Percentiles rank a stretch among this genome's conserved stretches.
phyloP scores from a whole-genome alignment of 1,284 basidiomycete genomes.

The Microbotryum saponariae region DNA sequence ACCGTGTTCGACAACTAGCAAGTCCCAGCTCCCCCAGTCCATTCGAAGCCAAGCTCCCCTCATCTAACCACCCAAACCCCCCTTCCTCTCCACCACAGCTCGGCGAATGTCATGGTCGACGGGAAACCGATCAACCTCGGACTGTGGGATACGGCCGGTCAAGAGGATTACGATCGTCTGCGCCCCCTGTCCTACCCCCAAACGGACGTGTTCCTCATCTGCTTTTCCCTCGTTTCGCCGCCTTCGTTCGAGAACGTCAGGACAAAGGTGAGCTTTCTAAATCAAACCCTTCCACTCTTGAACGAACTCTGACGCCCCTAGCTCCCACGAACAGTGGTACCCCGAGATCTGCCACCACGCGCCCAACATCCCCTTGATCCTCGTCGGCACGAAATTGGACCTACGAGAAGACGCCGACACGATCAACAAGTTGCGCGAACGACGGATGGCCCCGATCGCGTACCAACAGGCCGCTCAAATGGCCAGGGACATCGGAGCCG shows the following conservation, averaged over 20 bases:
- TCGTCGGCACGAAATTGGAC: slow-evolving; percentile 97
- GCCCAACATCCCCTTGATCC: slow-evolving; percentile 79
- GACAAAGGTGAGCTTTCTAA: slow-evolving; percentile 62
- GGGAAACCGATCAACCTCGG: slow-evolving; percentile 97
- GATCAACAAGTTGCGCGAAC: slow-evolving; percentile 84
- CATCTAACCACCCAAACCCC: neutral
- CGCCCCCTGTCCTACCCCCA: slow-evolving; percentile 97
- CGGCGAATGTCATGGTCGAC: slow-evolving; percentile 83
- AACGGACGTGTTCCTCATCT: slow-evolving; percentile 98
- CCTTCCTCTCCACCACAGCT: neutral
- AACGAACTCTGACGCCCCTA: too few species aligned
- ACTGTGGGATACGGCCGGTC: slow-evolving; percentile 98
- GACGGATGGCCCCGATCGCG: slow-evolving; percentile 88
- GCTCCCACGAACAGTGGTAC: slow-evolving; percentile 92
- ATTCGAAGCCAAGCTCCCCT: slow-evolving; percentile 32
- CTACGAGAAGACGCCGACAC: slow-evolving; percentile 87
- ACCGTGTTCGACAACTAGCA: slow-evolving; percentile 87
- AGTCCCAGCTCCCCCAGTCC: slow-evolving; percentile 56
- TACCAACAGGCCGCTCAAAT: slow-evolving; percentile 85
- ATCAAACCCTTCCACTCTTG: too few species aligned
- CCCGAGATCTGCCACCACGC: slow-evolving; percentile 96
- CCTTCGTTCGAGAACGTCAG: slow-evolving; percentile 97
- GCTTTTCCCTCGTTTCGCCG: slow-evolving; percentile 95
- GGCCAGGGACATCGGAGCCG: slow-evolving; percentile 88
- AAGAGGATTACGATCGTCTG: slow-evolving; percentile 97